Base-by-base conservation (phyloP, 345 rosid genomes). In the Eucalyptus albens region DNA sequence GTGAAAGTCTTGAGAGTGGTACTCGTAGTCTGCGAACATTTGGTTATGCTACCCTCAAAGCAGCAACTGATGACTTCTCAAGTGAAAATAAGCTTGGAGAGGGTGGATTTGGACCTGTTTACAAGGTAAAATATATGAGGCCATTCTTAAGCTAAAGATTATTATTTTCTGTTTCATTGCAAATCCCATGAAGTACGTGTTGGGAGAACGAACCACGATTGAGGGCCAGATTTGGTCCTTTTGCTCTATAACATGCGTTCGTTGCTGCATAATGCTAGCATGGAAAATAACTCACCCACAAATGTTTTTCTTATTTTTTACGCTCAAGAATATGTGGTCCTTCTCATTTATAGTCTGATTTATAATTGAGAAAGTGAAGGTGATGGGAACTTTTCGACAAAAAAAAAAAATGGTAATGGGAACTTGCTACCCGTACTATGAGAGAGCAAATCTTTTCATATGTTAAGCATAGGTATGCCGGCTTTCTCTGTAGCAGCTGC, bases 41-140 rank as follows among this genome's bases (percentile, higher is more conserved):
- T 89, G 67, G 87, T 80, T 91, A 89, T 31, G 89, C 60, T 5
- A 88, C 50, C 50, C 88, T 94, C 55, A 91, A 88, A 89, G 88
- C 51, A 65, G 94, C 94, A 45, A 94, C 94, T 33, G 37, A 91
- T 44, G 87, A 91, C 89, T 94, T 94, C 89, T 91, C 92, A 1
- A 37, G 62, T 26, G 91, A 88, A 90, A 94, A 92, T 55, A 90
- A 87, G 88, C 91, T 94, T 45, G 94, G 94, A 72, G 91, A 92
- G 88, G 95, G 94, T 86, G 95, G 94, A 26, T 94, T 89, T 89
- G 94, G 94, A 27, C 94, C 94, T 21, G 94, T 93, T n/a, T 93
- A 92, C 62, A 93, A 88, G 93, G 93, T 92, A 87, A 37, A 29
- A 40, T 15, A 40, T 31, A 16, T 10, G 51, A 40, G n/a, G 82